Conservation (phyloP, 2,329 filamentous ascomycete genomes). For the Xylariaceae sp. region DNA sequence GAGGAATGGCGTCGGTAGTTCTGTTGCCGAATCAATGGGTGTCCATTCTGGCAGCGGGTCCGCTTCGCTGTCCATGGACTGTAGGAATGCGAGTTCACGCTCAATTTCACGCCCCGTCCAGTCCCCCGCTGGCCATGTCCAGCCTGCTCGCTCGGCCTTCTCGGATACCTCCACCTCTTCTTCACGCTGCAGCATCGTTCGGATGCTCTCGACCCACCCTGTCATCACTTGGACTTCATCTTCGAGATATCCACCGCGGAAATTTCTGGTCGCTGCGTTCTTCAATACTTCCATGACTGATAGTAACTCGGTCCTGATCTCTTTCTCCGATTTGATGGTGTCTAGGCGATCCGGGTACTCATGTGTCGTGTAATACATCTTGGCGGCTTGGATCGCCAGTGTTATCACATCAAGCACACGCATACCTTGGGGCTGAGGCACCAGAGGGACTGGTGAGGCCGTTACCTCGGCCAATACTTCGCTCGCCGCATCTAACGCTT, state of each 20-base stretch:
- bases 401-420: conserved; percentile 90
- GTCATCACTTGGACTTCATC: conserved; percentile 73
- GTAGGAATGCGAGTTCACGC: conserved; percentile 75
- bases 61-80: conserved; percentile 61
- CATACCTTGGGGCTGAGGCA: conserved; percentile 60
- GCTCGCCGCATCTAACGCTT: conserved; percentile 34
- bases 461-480: conserved; percentile 62
- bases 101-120: conserved; percentile 72
- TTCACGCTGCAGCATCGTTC: conserved; percentile 70
- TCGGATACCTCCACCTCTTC: conserved; percentile 72
- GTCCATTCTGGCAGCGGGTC: conserved; percentile 64
- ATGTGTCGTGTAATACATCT: conserved; percentile 93
- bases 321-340: conserved; percentile 79
- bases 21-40: conserved; percentile 44
- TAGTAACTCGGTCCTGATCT: conserved; percentile 77
- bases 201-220: conserved; percentile 74
- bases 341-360: conserved; percentile 81
- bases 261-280: conserved; percentile 82
- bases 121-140: conserved; percentile 74
- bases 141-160: conserved; percentile 61
- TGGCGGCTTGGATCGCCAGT: conserved; percentile 89
- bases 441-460: conserved; percentile 10
- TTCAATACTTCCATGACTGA: conserved; percentile 87
- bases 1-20: conserved; percentile 69
- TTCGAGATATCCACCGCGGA: conserved; percentile 72